These are phyloP conservation scores for Thelephora aurantiotincta DNA, from an alignment of 768 basidiomycete species.

Conservation along the genomic window DNA sequence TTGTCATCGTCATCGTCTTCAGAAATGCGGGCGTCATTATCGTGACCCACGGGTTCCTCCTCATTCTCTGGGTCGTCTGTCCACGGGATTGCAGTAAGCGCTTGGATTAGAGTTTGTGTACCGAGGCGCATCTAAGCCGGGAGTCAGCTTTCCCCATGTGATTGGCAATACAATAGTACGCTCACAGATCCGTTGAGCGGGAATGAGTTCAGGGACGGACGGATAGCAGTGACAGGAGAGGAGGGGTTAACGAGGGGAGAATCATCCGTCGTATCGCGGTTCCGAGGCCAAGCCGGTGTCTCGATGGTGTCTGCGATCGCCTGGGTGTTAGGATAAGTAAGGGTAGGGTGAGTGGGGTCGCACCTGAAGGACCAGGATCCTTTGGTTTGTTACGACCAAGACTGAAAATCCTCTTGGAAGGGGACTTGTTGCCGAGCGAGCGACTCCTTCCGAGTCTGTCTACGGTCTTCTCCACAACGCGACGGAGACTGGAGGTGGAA, in stretches of 20 bases:
- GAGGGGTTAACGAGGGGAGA: slow-evolving; percentile 63
- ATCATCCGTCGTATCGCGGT: slow-evolving; percentile 24
- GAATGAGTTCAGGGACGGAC: slow-evolving; percentile 38
- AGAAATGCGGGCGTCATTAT: slow-evolving; percentile 27
- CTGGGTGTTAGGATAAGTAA: background rate
- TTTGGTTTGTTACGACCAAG: slow-evolving; percentile 36
- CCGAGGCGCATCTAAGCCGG: slow-evolving; percentile 63
- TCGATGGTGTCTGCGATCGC: slow-evolving; percentile 4
- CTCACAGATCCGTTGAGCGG: slow-evolving; percentile 61
- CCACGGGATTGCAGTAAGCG: slow-evolving; percentile 76
- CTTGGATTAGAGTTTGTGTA: slow-evolving; percentile 82
- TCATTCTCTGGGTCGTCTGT: slow-evolving; percentile 54
- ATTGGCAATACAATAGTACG: slow-evolving; percentile 7
- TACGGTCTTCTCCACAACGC: slow-evolving; percentile 37
- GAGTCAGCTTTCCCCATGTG: slow-evolving; percentile 5
- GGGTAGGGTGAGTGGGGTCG: slow-evolving; percentile 11
- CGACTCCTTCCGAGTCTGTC: slow-evolving; percentile 49
- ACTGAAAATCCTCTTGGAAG: slow-evolving; percentile 32
- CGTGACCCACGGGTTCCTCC: slow-evolving; percentile 36
- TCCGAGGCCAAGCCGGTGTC: slow-evolving; percentile 3
- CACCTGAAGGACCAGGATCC: slow-evolving; percentile 14
- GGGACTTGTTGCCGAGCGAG: slow-evolving; percentile 10
- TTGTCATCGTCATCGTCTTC: slow-evolving; percentile 57
- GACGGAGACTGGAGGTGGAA: slow-evolving; percentile 5
- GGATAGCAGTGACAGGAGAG: slow-evolving; percentile 39